Conservation (phyloP, 441 rosid species). For the Brassica balearica region DNA sequence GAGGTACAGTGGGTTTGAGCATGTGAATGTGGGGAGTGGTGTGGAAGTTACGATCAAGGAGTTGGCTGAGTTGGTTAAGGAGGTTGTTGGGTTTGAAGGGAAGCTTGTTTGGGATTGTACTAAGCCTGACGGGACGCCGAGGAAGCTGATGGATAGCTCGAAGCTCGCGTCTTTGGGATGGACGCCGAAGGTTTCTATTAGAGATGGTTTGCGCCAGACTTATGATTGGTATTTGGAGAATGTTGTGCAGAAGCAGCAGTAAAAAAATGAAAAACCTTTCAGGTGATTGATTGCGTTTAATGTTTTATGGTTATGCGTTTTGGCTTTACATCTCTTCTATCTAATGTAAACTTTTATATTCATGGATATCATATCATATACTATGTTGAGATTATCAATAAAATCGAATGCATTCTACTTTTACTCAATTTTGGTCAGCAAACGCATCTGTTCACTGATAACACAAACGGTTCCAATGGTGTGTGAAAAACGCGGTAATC, state of each 20-base stretch:
- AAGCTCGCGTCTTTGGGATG: conserved; percentile 83
- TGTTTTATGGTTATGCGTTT: conserved; percentile 12
- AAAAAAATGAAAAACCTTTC: neutral
- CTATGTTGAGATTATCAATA: too few relatives aligned
- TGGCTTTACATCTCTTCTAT: neutral
- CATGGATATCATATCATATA: too few relatives aligned
- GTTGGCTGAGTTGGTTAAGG: conserved; percentile 89
- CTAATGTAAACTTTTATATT: too few relatives aligned
- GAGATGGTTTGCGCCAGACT: conserved; percentile 84
- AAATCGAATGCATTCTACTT: too few relatives aligned
- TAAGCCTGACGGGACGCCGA: conserved; percentile 93
- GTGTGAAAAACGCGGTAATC: neutral
- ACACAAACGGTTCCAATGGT: neutral
- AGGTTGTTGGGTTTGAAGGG: conserved; percentile 86
- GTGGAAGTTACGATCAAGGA: conserved; percentile 89
- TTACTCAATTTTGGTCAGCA: neutral
- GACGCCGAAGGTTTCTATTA: conserved; percentile 72
- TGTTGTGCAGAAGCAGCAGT: conserved; percentile 45
- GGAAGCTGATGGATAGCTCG: conserved; percentile 96
- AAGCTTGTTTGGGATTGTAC: conserved; percentile 82
- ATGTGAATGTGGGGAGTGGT: conserved; percentile 92
- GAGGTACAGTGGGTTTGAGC: conserved; percentile 72
- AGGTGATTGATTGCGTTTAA: neutral
- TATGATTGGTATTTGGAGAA: conserved; percentile 92
- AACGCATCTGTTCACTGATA: too few relatives aligned